phyloP scores from a whole-genome alignment of 2,329 filamentous ascomycete species.

The Aspergillus arachidicola region DNA sequence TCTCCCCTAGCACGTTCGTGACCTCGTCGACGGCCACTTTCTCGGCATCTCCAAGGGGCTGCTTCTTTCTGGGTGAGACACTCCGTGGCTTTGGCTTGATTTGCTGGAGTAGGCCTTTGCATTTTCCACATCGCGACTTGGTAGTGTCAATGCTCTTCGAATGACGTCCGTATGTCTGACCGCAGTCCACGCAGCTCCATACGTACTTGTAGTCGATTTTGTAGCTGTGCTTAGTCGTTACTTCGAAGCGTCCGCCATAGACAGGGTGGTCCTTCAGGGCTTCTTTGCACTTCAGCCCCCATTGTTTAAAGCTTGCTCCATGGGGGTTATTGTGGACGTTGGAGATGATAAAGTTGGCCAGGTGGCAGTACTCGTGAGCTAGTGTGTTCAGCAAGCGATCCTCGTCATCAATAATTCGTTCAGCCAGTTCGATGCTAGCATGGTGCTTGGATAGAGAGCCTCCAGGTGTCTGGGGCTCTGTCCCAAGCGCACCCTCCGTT shows the following conservation, averaged over 20 bases:
- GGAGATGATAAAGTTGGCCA: slow-evolving; percentile 87
- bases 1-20: slow-evolving; percentile 12
- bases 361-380: slow-evolving; percentile 96
- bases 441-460: slow-evolving; percentile 51
- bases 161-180: slow-evolving; percentile 76
- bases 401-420: slow-evolving; percentile 81
- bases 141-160: slow-evolving; percentile 78
- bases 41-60: not conserved
- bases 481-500: not conserved
- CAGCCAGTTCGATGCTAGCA: slow-evolving; percentile 82
- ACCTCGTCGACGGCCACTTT: slow-evolving; percentile 15
- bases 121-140: slow-evolving; percentile 75
- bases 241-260: slow-evolving; percentile 62
- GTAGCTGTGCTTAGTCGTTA: slow-evolving; percentile 90
- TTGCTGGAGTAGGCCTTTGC: slow-evolving; percentile 71
- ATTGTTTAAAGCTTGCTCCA: slow-evolving; percentile 79
- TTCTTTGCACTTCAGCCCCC: slow-evolving; percentile 51
- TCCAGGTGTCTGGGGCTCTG: slow-evolving; percentile 4
- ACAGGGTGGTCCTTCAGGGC: slow-evolving; percentile 53
- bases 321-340: slow-evolving; percentile 76
- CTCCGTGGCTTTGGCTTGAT: slow-evolving; percentile 73
- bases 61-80: slow-evolving; percentile 33
- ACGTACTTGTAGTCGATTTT: slow-evolving; percentile 90
- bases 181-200: slow-evolving; percentile 76
- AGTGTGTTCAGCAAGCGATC: slow-evolving; percentile 81